phyloP scores from a whole-genome alignment of 2,329 filamentous ascomycete species.

The Fusarium albosuccineum region DNA sequence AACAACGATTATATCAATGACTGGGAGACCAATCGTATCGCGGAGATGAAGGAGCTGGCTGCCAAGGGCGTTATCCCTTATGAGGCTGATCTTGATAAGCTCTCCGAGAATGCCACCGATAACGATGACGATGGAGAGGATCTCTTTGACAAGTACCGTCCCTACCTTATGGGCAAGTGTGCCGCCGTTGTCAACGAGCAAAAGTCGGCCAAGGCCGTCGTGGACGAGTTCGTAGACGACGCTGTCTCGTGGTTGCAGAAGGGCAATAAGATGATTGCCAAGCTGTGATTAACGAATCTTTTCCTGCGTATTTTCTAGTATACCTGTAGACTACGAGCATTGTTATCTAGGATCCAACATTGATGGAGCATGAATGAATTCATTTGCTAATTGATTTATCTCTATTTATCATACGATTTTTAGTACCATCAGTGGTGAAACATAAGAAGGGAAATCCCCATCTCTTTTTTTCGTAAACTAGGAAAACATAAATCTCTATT shows the following conservation, averaged over 20 bases:
- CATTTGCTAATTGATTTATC: constrained; percentile 1
- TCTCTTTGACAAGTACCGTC: constrained; percentile 89
- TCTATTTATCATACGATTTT: not conserved
- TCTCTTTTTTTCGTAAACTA: constrained; percentile 30
- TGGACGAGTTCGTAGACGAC: constrained; percentile 92
- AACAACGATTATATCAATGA: constrained; percentile 94
- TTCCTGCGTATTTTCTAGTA: constrained; percentile 23
- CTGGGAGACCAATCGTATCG: constrained; percentile 92
- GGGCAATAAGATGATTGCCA: constrained; percentile 76
- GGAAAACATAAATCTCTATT: constrained; percentile 49
- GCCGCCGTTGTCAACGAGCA: constrained; percentile 93
- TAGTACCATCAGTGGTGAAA: not conserved
- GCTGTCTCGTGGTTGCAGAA: constrained; percentile 78
- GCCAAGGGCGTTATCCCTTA: constrained; percentile 91
- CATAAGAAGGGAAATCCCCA: constrained; percentile 1
- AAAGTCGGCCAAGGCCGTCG: constrained; percentile 90
- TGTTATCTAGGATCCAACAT: constrained; percentile 23
- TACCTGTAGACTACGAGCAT: constrained; percentile 45
- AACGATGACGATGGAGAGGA: constrained; percentile 83
- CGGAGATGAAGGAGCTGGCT: constrained; percentile 94
- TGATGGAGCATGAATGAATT: constrained; percentile 20
- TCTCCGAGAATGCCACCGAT: constrained; percentile 74
- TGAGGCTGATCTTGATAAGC: constrained; percentile 91
- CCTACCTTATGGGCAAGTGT: constrained; percentile 96
- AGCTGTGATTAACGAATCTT: constrained; percentile 67